Conservation (phyloP, 352 stramenopile species). For the Globisporangium mamillatum region DNA sequence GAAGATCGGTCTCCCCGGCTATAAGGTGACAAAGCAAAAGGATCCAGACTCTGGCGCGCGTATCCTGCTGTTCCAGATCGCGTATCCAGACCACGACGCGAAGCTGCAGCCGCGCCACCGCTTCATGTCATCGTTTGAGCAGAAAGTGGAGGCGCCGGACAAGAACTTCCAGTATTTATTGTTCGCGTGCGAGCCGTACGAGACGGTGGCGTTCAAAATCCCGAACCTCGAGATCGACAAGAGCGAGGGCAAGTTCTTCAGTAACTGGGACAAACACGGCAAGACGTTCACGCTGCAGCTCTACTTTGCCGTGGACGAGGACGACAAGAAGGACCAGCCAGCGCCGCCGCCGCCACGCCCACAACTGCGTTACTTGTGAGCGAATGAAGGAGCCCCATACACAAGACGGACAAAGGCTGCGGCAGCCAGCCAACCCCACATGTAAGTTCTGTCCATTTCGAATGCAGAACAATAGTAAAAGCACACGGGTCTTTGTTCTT, state of each 20-base stretch:
- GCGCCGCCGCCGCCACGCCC: conserved; percentile 57
- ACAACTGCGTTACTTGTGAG: conserved; percentile 36
- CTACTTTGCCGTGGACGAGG: conserved; percentile 43
- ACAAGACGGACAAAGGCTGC: conserved; percentile 11
- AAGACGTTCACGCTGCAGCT: conserved; percentile 96
- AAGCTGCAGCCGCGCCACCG: conserved; percentile 95
- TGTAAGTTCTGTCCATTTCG: conserved; percentile 3
- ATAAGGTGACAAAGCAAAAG: conserved; percentile 96
- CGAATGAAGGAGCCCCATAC: conserved; percentile 6
- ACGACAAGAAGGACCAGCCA: conserved; percentile 29
- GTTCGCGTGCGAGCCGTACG: conserved; percentile 98
- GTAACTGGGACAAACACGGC: conserved; percentile 95
- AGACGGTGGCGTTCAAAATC: conserved; percentile 99
- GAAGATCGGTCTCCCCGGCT: conserved; percentile 96
- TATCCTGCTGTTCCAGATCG: conserved; percentile 93
- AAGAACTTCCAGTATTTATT: conserved; percentile 96
- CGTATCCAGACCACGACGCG: conserved; percentile 95
- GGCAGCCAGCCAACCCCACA: neutral
- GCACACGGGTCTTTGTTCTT: neutral
- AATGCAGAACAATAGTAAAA: neutral
- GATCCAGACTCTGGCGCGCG: conserved; percentile 82
- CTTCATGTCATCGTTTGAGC: conserved; percentile 99
- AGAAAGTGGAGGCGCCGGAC: conserved; percentile 96
- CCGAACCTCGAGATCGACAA: conserved; percentile 96
- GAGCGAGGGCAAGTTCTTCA: conserved; percentile 94